Evolutionary conservation across 2,329 filamentous ascomycete species (phyloP).

Genomic region (Metarhizium album): DNA sequence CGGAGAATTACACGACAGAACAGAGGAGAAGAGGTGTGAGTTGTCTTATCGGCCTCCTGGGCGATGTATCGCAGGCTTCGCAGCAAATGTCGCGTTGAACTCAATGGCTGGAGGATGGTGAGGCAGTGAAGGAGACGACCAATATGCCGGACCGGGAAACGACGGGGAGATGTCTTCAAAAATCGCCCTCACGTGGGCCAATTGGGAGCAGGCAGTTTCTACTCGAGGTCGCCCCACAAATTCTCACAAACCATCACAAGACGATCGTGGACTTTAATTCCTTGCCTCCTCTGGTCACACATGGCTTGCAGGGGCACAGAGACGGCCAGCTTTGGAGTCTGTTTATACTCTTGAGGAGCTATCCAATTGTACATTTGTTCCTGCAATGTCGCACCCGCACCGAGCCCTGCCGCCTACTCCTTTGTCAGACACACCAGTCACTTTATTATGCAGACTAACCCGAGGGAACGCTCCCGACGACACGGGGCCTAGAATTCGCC

Average conservation of each 20-base stretch:
- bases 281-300: neutral
- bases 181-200: constrained; percentile 4
- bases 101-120: neutral
- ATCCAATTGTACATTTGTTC: too few relatives aligned
- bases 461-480: neutral
- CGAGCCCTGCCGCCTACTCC: too few relatives aligned
- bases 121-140: neutral
- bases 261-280: neutral
- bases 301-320: neutral
- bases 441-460: too few relatives aligned
- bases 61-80: neutral
- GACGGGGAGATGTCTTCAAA: neutral
- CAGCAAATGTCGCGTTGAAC: neutral
- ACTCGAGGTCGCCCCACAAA: neutral
- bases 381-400: too few relatives aligned
- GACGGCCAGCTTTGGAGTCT: too few relatives aligned
- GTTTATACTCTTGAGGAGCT: too few relatives aligned
- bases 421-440: too few relatives aligned
- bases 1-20: neutral
- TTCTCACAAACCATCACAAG: neutral
- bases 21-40: neutral
- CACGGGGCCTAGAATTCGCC: neutral
- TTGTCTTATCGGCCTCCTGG: neutral
- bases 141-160: neutral
- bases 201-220: neutral